A percentile compares a stretch with the other conserved stretches of the same genome.
Conservation (phyloP, 805 yeast genomes). For the Wickerhamiella azymoides region DNA sequence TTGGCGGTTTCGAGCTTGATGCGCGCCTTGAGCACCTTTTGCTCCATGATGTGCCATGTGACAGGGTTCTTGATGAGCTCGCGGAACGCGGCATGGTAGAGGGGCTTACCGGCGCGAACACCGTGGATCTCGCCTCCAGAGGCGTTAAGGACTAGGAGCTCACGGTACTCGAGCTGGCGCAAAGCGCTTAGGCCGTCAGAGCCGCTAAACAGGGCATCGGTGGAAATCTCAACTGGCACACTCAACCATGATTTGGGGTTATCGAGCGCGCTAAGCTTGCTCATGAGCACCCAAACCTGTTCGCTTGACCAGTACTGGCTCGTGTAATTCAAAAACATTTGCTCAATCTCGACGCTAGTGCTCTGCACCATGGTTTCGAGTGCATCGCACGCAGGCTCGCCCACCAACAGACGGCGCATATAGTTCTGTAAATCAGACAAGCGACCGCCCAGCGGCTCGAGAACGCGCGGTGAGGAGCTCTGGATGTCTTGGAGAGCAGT, state of each 20-base stretch:
- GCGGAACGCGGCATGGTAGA: slow-evolving; percentile 66
- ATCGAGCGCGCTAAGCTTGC: slow-evolving; percentile 34
- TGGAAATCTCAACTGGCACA: slow-evolving; percentile 17
- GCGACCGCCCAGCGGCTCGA: slow-evolving; percentile 83
- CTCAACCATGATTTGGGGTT: slow-evolving; percentile 12
- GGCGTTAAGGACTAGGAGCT: slow-evolving; percentile 55
- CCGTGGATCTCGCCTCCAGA: slow-evolving; percentile 60
- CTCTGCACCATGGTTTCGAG: slow-evolving; percentile 66
- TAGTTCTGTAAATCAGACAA: slow-evolving; percentile 87
- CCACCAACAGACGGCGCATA: slow-evolving; percentile 73
- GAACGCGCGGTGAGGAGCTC: slow-evolving; percentile 10
- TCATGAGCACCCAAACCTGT: slow-evolving; percentile 79
- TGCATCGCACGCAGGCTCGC: slow-evolving; percentile 71
- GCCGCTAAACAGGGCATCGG: slow-evolving; percentile 26
- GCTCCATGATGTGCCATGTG: slow-evolving; percentile 48
- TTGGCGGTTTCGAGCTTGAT: slow-evolving; percentile 47
- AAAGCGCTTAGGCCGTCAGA: slow-evolving; percentile 38
- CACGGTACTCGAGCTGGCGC: slow-evolving; percentile 62
- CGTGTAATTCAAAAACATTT: slow-evolving; percentile 41
- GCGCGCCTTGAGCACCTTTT: slow-evolving; percentile 40
- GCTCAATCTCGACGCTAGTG: slow-evolving; percentile 77
- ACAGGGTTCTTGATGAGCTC: slow-evolving; percentile 45
- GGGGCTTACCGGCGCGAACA: slow-evolving; percentile 70
- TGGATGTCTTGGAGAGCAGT: slow-evolving; percentile 32
- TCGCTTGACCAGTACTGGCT: slow-evolving; percentile 47